Percentiles rank a stretch among this genome's conserved stretches.
These are phyloP conservation scores for Amoeboaphelidium protococcarum DNA, from an alignment of 371 early-diverging fungal genomes.

Conservation along the genomic window DNA sequence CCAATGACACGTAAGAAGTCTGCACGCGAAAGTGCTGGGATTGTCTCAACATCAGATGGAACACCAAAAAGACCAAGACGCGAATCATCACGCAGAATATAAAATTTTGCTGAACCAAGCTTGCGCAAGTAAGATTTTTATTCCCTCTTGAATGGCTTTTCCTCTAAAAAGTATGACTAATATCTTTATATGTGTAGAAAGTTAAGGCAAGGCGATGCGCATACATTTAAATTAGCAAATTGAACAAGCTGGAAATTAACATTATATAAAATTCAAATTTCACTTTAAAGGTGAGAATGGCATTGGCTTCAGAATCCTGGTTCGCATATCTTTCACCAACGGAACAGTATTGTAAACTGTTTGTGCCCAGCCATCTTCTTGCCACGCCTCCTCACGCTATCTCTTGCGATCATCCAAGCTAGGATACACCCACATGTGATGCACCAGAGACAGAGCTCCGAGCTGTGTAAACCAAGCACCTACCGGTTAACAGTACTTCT, in stretches of 20 bases:
- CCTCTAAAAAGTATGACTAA: too few species aligned
- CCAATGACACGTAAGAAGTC: too few species aligned
- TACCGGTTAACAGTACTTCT: conserved; percentile 58
- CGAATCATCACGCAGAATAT: too few species aligned
- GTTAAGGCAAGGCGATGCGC: too few species aligned
- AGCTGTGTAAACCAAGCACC: conserved; percentile 89
- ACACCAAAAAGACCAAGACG: too few species aligned
- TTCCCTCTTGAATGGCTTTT: too few species aligned
- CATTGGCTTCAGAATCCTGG: conserved; percentile 51
- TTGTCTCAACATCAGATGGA: too few species aligned
- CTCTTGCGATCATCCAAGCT: conserved; percentile 56
- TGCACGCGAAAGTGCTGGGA: too few species aligned
- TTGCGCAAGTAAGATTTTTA: too few species aligned
- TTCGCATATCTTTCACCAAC: conserved; percentile 52
- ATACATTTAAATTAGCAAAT: neutral
- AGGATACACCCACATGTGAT: conserved; percentile 78
- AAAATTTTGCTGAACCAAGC: too few species aligned
- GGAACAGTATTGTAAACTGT: conserved; percentile 71
- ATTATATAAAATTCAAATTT: neutral
- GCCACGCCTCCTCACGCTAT: conserved; percentile 69
- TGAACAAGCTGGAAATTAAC: neutral
- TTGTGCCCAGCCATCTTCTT: conserved; percentile 73
- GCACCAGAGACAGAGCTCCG: conserved; percentile 58
- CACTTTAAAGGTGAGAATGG: conserved; percentile 20
- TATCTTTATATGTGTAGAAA: too few species aligned